Base-by-base conservation (phyloP, 2,329 filamentous ascomycete genomes). In the Stachybotrys echinatus region DNA sequence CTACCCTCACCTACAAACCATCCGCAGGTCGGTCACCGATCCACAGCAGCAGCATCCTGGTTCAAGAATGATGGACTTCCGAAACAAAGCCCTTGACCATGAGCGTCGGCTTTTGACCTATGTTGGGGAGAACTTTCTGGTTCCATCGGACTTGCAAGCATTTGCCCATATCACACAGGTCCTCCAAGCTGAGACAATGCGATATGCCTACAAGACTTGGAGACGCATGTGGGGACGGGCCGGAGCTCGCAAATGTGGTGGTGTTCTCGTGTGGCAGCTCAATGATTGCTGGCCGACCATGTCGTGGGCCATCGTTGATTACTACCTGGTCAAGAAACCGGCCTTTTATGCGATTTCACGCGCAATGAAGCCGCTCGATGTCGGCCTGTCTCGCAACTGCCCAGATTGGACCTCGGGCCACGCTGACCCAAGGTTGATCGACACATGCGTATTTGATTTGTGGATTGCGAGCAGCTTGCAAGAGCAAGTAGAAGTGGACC, bases 71-170 rank as follows among this genome's bases (percentile, higher is more conserved):
- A 90, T 67, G 44, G 44, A 46, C 23, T 46, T 46, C 23, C 44
- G 44, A 34, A 46, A 46, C 23, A 91, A 90, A 66, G 87, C 86
- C 4, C 83, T 84, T 55, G 87, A 87, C 1, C 85, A 89, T 58
- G 85, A 89, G 63, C 75, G 86, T 39, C 75, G 86, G 39, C 81
- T 90, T 50, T 84, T 85, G 10, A 81, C 84, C 0, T 91, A 91
- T 60, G 69, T 90, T 5, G 79, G 84, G 12, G 87, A 90, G 62
- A 90, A 90, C 67, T 81, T 90, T 27, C 31, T 39, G 42, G 45
- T 46, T 20, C 8, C 23, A 20, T 46, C 47, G 21, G 39, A 42
- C n/a, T 39, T 50, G 31, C 14, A 21, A 21, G 31, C 38, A 12
- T 52, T 44, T 21, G 45, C 45, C 4, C 45, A 80, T 55, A 63